Percentiles rank a stretch among this genome's conserved stretches.
These are phyloP conservation scores for Novymonas esmeraldas DNA, from an alignment of 208 protist species.

Conservation along the genomic window DNA sequence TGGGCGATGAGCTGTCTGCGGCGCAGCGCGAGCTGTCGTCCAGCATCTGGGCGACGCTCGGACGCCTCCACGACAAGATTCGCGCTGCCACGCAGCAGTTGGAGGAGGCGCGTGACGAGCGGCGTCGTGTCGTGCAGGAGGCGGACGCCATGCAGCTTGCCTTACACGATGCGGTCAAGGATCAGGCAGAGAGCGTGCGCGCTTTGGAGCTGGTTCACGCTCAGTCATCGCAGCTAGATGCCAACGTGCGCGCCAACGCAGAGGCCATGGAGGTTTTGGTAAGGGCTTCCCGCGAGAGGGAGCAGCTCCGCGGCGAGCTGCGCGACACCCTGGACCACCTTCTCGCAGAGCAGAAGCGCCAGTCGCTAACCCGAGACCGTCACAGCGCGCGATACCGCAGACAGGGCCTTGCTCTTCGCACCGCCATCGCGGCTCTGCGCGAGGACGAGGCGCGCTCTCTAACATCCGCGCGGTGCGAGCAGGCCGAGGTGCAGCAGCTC, in stretches of 20 bases:
- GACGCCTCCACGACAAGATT: conserved; percentile 30
- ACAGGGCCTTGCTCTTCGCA: conserved; percentile 15
- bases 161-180: conserved; percentile 39
- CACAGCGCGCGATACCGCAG: conserved; percentile 27
- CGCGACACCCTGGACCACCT: conserved; percentile 10
- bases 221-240: conserved; percentile 35
- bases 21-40: conserved; percentile 37
- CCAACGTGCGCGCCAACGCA: conserved; percentile 40
- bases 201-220: conserved; percentile 46
- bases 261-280: conserved; percentile 36
- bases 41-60: conserved; percentile 42
- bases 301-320: conserved; percentile 21
- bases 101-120: conserved; percentile 36
- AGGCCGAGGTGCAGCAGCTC: conserved; percentile 29
- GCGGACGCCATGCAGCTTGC: conserved; percentile 33
- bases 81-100: conserved; percentile 20
- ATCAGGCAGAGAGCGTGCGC: conserved; percentile 47
- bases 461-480: conserved; percentile 1
- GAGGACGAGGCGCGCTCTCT: conserved; percentile 3
- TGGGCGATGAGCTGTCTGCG: conserved; percentile 48
- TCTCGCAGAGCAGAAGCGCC: conserved; percentile 18
- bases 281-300: conserved; percentile 12
- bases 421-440: conserved; percentile 8
- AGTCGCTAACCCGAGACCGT: conserved; percentile 17
- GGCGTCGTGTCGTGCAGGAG: conserved; percentile 35